Percentiles rank a stretch among this genome's conserved stretches.
phyloP scores from a whole-genome alignment of 441 rosid genomes.

The Adansonia gregorii region DNA sequence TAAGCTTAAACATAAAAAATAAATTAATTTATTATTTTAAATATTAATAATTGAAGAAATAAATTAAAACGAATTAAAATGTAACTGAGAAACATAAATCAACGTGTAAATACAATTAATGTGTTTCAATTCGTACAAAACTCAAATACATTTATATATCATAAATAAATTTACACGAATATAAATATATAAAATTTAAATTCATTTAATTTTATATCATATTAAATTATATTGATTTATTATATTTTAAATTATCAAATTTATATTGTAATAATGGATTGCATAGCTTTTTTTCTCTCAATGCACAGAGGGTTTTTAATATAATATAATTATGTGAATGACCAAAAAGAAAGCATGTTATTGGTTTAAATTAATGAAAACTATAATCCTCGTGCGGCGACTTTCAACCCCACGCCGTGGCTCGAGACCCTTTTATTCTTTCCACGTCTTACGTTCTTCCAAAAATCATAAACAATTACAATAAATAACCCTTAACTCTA shows the following conservation, averaged over 20 bases:
- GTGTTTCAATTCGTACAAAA: no score
- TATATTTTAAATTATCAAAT: background rate
- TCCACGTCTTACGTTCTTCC: constrained; percentile 30
- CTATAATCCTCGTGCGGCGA: constrained; percentile 29
- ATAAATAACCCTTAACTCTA: background rate
- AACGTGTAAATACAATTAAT: no score
- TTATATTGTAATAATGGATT: background rate
- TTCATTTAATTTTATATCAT: no score
- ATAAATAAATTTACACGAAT: no score
- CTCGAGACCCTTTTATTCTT: constrained; percentile 27
- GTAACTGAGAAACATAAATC: no score
- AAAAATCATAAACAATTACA: background rate
- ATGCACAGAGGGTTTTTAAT: background rate
- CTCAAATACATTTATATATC: no score
- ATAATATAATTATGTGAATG: background rate
- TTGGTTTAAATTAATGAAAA: background rate
- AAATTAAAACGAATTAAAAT: no score
- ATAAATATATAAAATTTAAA: no score
- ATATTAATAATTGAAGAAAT: no score
- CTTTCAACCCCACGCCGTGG: constrained; percentile 13
- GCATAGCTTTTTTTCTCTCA: background rate
- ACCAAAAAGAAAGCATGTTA: background rate
- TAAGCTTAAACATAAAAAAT: no score
- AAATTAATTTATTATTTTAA: no score
- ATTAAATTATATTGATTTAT: background rate